Conservation (phyloP, 768 basidiomycete species). For the Suillus americanus region DNA sequence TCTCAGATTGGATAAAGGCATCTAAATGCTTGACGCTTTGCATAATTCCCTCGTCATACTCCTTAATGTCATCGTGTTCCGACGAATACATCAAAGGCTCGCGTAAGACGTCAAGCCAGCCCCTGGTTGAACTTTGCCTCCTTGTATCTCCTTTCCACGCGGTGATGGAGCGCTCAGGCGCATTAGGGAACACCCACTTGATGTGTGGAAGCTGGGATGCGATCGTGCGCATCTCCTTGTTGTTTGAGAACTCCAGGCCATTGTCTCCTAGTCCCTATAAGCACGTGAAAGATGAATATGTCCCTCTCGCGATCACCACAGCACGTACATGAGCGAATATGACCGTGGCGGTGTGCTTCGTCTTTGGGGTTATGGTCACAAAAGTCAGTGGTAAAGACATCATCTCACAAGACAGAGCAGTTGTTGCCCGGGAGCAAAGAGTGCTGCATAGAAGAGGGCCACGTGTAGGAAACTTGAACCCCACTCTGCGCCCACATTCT, state of each 20-base stretch:
- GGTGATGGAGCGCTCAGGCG: slow-evolving; percentile 51
- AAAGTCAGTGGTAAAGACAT: slow-evolving; percentile 38
- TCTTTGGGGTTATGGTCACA: slow-evolving; percentile 48
- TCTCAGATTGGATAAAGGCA: slow-evolving; percentile 65
- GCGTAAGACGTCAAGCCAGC: slow-evolving; percentile 68
- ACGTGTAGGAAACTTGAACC: not conserved
- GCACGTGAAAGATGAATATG: slow-evolving; percentile 8
- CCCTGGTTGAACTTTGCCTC: slow-evolving; percentile 11
- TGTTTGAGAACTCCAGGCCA: slow-evolving; percentile 59
- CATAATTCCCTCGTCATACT: slow-evolving; percentile 66
- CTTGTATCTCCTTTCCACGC: slow-evolving; percentile 65
- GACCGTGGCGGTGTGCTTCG: slow-evolving; percentile 77
- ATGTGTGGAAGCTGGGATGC: slow-evolving; percentile 55
- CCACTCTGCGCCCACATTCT: not conserved
- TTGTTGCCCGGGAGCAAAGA: not conserved
- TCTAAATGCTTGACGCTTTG: slow-evolving; percentile 56
- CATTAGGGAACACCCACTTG: slow-evolving; percentile 84
- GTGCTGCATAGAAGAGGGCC: not conserved
- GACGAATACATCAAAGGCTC: slow-evolving; percentile 39
- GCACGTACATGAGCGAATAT: slow-evolving; percentile 78
- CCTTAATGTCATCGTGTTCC: slow-evolving; percentile 47
- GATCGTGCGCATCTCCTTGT: slow-evolving; percentile 2
- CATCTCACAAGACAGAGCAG: not conserved
- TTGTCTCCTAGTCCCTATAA: slow-evolving; percentile 69
- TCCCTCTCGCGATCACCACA: not conserved